A percentile compares a stretch with the other conserved stretches of the same genome.
These are phyloP conservation scores for Didymella glomerata DNA, from an alignment of 2,329 filamentous ascomycete genomes.

Conservation along the genomic window DNA sequence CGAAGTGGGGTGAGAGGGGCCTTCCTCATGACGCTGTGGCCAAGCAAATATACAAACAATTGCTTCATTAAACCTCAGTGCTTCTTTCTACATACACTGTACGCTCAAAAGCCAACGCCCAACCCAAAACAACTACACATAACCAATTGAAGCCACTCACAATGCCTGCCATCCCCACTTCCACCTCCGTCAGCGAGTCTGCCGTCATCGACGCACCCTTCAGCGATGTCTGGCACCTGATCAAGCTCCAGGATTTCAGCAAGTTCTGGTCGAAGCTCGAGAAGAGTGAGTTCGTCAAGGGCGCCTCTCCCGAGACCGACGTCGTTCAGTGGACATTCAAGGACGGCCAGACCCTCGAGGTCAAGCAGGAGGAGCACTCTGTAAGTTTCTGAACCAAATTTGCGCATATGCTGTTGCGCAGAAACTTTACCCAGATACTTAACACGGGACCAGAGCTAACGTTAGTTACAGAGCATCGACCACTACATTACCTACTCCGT, in stretches of 20 bases:
- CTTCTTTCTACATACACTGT: constrained; percentile 13
- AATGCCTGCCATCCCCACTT: constrained; percentile 64
- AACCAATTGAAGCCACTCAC: constrained; percentile 14
- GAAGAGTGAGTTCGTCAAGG: constrained; percentile 70
- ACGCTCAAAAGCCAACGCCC: background rate
- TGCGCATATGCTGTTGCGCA: background rate
- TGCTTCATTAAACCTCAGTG: constrained; percentile 31
- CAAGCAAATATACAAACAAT: constrained; percentile 25
- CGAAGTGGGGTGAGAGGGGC: constrained; percentile 37
- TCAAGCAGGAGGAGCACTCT: constrained; percentile 80
- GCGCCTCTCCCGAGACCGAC: constrained; percentile 69
- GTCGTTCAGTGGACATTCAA: constrained; percentile 75
- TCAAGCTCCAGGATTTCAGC: constrained; percentile 75
- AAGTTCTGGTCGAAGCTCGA: constrained; percentile 72
- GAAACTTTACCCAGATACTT: background rate
- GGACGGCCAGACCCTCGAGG: constrained; percentile 72
- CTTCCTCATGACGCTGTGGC: constrained; percentile 22
- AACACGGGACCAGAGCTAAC: background rate
- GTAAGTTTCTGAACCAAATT: constrained; percentile 53
- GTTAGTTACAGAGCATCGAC: constrained; percentile 65
- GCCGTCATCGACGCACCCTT: constrained; percentile 74
- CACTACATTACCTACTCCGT: constrained; percentile 79
- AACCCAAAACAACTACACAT: constrained; percentile 4
- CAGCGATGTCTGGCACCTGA: constrained; percentile 74
- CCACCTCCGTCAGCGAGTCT: constrained; percentile 71